phyloP scores from a whole-genome alignment of 768 basidiomycete species.

The Rhodotorula kratochvilovae region DNA sequence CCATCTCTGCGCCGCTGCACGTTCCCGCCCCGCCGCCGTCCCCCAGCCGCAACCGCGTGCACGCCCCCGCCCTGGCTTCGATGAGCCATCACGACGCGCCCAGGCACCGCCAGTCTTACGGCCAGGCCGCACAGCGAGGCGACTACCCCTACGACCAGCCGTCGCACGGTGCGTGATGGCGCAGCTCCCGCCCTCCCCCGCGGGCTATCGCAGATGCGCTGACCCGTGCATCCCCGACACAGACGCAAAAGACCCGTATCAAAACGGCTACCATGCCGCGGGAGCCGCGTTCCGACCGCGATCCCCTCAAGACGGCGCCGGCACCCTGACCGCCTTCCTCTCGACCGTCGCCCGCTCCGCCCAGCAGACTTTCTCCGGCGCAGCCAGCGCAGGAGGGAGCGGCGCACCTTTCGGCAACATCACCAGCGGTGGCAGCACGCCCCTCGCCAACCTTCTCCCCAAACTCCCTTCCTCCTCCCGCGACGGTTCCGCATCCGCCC shows the following conservation, averaged over 20 bases:
- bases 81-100: background rate
- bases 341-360: background rate
- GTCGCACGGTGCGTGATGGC: background rate
- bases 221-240: background rate
- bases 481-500: background rate
- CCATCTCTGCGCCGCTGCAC: background rate
- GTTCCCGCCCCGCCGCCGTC: background rate
- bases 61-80: background rate
- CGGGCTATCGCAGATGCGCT: background rate
- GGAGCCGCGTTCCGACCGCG: slow-evolving; percentile 1
- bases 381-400: background rate
- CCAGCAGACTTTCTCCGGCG: background rate
- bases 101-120: background rate
- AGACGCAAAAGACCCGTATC: slow-evolving; percentile 11
- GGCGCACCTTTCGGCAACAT: background rate
- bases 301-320: background rate
- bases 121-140: background rate
- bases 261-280: background rate
- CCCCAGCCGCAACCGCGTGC: background rate
- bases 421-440: background rate
- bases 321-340: slow-evolving; percentile 1
- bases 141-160: background rate
- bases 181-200: too few relatives aligned
- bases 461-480: background rate
- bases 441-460: background rate